Base-by-base conservation (phyloP, 2,329 filamentous ascomycete genomes). In the Pseudogymnoascus sp. region DNA sequence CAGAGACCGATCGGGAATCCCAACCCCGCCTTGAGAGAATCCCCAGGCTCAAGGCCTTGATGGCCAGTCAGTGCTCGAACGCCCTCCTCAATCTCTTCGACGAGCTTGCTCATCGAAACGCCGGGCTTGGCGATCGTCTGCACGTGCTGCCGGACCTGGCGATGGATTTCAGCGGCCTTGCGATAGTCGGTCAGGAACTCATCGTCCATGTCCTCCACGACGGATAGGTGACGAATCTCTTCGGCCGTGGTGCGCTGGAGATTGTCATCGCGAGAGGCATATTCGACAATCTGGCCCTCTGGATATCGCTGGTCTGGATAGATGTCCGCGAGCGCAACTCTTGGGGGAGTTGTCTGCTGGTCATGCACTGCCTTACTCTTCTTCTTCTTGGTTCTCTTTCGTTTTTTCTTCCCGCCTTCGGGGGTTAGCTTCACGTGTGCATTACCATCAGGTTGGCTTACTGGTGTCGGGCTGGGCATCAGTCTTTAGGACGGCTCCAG, bases 221-320 rank as follows among this genome's bases (percentile, higher is more conserved):
- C 88, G 74, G 91, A 89, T 63, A 91, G 81, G 70, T 93, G 87
- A 59, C 90, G 85, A 76, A 90, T 89, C 79, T 95, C 91, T 75
- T 93, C 90, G 73, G 81, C 86, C 6, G 90, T 93, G 4, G 88
- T 92, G 63, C 91, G 84, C 73, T 86, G 88, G 28, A 81, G 76
- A 74, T 93, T 93, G 68, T 93, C 89, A 71, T 90, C 80, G 26
- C 50, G 50, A 12, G 4, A 4, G 65, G 80, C 76, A 76, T 95
- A 95, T 67, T 90, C 86, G 69, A 86, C 82, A 71, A 91, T 87
- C 76, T 93, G 85, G 68, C 91, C 91, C 72, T 85, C 83, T 53
- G 90, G 90, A 74, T 90, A 95, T 65, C 78, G 78, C 70, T 83
- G 81, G 74, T 84, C 83, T 63, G 87, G 84, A 78, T 91, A 93